Conservation (phyloP, 2,329 filamentous ascomycete species). For the Magnaporthiopsis rhizophila region DNA sequence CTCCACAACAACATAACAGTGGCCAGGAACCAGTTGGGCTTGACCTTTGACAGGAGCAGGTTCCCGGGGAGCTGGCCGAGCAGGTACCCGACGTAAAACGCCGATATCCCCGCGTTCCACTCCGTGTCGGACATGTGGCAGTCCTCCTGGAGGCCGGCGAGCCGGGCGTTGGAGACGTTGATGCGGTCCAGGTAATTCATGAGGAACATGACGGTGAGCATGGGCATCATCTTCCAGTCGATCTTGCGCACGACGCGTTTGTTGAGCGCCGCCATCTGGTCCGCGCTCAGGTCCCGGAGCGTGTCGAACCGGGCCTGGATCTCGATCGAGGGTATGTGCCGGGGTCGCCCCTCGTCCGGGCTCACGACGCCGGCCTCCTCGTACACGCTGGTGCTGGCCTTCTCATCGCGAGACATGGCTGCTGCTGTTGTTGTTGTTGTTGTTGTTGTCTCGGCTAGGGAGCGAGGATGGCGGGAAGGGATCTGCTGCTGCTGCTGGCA, state of each 20-base stretch:
- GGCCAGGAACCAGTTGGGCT: slow-evolving; percentile 1
- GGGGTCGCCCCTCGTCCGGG: neutral
- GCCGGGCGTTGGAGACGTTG: slow-evolving; percentile 12
- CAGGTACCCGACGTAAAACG: slow-evolving; percentile 39
- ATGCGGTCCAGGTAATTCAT: slow-evolving; percentile 6
- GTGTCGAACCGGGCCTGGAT: slow-evolving; percentile 2
- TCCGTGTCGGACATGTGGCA: slow-evolving; percentile 25
- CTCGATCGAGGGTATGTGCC: neutral
- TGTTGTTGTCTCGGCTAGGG: too few relatives aligned
- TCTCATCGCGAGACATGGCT: neutral
- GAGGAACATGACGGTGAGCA: slow-evolving; percentile 5
- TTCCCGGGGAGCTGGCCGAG: slow-evolving; percentile 38
- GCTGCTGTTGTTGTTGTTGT: too few relatives aligned
- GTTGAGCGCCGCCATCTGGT: slow-evolving; percentile 3
- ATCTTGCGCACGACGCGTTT: neutral
- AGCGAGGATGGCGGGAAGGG: too few relatives aligned
- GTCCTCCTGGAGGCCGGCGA: slow-evolving; percentile 28
- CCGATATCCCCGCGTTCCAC: slow-evolving; percentile 32
- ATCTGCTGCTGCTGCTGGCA: too few relatives aligned
- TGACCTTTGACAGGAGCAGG: slow-evolving; percentile 28
- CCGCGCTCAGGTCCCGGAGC: slow-evolving; percentile 2
- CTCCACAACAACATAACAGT: slow-evolving; percentile 1
- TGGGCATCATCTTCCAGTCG: slow-evolving; percentile 4
- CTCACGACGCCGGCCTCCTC: neutral
- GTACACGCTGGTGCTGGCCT: neutral